These are phyloP conservation scores for Trichomonas tenax DNA, from an alignment of 208 protist species.

Conservation along the genomic window DNA sequence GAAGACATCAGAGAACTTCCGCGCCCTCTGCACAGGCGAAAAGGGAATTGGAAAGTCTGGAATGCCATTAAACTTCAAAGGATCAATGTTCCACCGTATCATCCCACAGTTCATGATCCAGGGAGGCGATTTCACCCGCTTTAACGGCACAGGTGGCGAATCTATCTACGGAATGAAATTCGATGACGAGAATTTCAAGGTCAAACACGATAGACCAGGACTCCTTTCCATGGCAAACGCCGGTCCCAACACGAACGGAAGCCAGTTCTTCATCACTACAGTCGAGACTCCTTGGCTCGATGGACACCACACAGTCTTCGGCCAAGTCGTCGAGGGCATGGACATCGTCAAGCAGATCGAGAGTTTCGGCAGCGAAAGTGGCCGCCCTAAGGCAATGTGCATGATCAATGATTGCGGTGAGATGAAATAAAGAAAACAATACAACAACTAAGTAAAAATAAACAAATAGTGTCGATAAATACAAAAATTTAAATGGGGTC, in stretches of 20 bases:
- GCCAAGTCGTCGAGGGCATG: conserved; percentile 51
- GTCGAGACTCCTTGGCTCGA: conserved; percentile 45
- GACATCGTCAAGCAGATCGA: conserved; percentile 37
- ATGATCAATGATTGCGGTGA: not conserved
- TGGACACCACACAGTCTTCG: conserved; percentile 68
- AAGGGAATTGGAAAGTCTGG: conserved; percentile 29
- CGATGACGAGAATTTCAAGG: conserved; percentile 44
- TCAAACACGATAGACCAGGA: conserved; percentile 33
- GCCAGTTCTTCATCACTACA: conserved; percentile 61
- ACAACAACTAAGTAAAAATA: not conserved
- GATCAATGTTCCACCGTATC: conserved; percentile 42
- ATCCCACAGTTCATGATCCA: conserved; percentile 44
- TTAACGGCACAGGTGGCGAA: conserved; percentile 58
- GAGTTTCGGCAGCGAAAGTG: not conserved
- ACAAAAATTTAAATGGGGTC: too few species aligned
- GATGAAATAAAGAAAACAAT: not conserved
- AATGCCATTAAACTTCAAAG: conserved; percentile 33
- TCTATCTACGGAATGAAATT: conserved; percentile 58
- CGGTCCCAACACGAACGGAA: conserved; percentile 54
- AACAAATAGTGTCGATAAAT: too few species aligned
- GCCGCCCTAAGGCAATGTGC: not conserved
- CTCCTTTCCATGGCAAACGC: conserved; percentile 62
- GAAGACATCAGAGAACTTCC: conserved; percentile 48
- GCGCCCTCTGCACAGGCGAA: conserved; percentile 47
- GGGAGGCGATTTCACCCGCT: conserved; percentile 51